Evolutionary conservation across 2,329 filamentous ascomycete genomes (phyloP), one percentile per base, ranked within the genome.

Genomic region (Penicillium sp.): DNA sequence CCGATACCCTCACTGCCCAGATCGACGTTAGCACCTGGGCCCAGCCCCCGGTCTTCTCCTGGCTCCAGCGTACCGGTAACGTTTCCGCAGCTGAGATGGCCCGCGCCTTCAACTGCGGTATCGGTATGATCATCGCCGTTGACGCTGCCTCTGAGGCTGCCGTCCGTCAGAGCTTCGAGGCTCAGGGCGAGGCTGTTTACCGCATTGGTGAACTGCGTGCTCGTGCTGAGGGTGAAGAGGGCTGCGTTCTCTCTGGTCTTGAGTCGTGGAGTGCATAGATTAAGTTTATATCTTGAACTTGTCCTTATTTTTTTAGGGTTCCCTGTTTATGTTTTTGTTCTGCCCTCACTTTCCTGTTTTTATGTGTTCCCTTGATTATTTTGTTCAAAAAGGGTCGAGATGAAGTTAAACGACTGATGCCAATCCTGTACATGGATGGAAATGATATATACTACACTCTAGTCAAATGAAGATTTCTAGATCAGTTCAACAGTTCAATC

Each of bases 41-140:
- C 23, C 81, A 92, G 39, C 91, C 90, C 0, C 77, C 83, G 1
- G 89, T 97, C 4, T 94, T 97, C 78, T 81, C 82, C 67, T 99
- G 94, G 94, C 82, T 99, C 66, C 91, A 92, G 77, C 75, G 79
- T 61, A 79, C 78, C 10, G 84, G 84, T 42, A 88, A 89, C 56
- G 87, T 97, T 28, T 83, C 82, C 49, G 81, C 87, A 1, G 70
- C 79, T 9, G 94, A 99, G 78, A 95, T 97, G 84, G 91, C 88
- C 48, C 83, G 92, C 54, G 94, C 92, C 2, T 97, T 96, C 83
- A 99, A 99, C 79, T 92, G 89, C 7, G 94, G 94, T 47, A 79
- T 99, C 40, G 94, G 94, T 43, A 97, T 99, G 92, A 90, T 97
- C 5, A 80, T 92, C 26, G 91, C 92, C 5, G 91, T 97, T 2